phyloP scores from a whole-genome alignment of 192 early-diverging fungal genomes.

The Chytriomyces sp. region DNA sequence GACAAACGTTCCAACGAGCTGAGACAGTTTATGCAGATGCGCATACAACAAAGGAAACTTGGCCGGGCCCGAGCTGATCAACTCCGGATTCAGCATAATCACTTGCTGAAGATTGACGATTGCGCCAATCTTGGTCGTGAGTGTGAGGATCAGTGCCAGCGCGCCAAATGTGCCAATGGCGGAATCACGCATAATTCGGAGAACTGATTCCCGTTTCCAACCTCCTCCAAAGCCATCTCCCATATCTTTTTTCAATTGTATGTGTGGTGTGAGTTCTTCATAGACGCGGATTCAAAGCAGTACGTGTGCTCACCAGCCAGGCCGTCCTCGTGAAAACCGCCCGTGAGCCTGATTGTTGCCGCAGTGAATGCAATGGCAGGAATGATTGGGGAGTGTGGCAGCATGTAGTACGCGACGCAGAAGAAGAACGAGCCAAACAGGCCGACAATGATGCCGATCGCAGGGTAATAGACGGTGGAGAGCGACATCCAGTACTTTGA shows the following conservation, averaged over 20 bases:
- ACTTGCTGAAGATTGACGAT: slow-evolving; percentile 11
- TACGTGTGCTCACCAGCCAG: slow-evolving; percentile 16
- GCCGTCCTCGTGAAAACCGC: slow-evolving; percentile 43
- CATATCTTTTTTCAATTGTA: slow-evolving; percentile 28
- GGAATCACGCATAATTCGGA: slow-evolving; percentile 41
- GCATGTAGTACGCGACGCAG: slow-evolving; percentile 31
- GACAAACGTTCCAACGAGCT: slow-evolving; percentile 19
- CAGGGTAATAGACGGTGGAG: slow-evolving; percentile 34
- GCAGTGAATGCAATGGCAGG: slow-evolving; percentile 30
- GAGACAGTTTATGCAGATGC: slow-evolving; percentile 7
- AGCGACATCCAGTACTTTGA: slow-evolving; percentile 42
- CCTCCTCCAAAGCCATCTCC: slow-evolving; percentile 44
- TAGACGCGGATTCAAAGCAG: background rate
- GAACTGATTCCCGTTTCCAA: slow-evolving; percentile 30
- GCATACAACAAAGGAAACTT: background rate
- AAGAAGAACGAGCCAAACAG: slow-evolving; percentile 23
- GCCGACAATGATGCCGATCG: slow-evolving; percentile 41
- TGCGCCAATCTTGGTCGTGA: slow-evolving; percentile 18
- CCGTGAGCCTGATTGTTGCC: slow-evolving; percentile 37
- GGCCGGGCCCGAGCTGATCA: background rate
- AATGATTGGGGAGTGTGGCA: slow-evolving; percentile 15
- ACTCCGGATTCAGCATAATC: background rate
- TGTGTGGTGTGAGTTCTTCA: background rate
- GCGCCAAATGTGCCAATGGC: slow-evolving; percentile 33
- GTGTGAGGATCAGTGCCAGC: slow-evolving; percentile 26